Percentiles rank a stretch among this genome's conserved stretches.
Conservation (phyloP, 2,329 filamentous ascomycete genomes). For the Aspergillus felis region DNA sequence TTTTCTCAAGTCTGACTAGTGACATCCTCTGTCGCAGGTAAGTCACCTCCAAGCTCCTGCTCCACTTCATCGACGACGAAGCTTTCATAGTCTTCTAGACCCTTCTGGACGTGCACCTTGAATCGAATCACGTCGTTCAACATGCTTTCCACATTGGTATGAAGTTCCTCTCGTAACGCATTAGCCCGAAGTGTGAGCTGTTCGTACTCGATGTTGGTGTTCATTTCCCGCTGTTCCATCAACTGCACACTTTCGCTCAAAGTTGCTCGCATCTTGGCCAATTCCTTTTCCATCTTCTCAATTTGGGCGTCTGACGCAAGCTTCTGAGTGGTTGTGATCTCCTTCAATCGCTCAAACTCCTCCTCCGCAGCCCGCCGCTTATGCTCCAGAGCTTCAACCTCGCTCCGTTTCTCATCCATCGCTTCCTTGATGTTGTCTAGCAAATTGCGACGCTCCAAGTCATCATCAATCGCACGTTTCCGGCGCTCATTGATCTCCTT, state of each 20-base stretch:
- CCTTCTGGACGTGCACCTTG: constrained; percentile 94
- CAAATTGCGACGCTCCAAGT: constrained; percentile 91
- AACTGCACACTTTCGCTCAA: constrained; percentile 83
- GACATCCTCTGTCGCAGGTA: constrained; percentile 37
- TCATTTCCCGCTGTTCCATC: constrained; percentile 94
- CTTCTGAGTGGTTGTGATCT: constrained; percentile 81
- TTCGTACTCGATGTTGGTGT: constrained; percentile 93
- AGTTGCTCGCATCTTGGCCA: constrained; percentile 85
- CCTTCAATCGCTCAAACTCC: constrained; percentile 90
- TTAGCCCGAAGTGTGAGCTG: constrained; percentile 82
- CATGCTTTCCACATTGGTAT: constrained; percentile 94
- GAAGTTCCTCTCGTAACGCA: constrained; percentile 88
- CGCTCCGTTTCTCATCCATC: constrained; percentile 89
- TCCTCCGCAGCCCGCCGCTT: constrained; percentile 83
- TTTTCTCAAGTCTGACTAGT: constrained; percentile 7
- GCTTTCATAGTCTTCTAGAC: constrained; percentile 86
- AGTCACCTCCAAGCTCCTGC: constrained; percentile 68
- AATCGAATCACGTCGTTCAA: constrained; percentile 97
- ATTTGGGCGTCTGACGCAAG: constrained; percentile 88
- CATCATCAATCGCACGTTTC: constrained; percentile 75
- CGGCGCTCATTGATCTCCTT: constrained; percentile 92
- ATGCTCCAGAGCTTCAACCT: constrained; percentile 89
- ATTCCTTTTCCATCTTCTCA: constrained; percentile 97
- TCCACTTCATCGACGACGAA: constrained; percentile 95
- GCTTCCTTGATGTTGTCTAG: constrained; percentile 94